Base-by-base conservation (phyloP, 495 filamentous ascomycete genomes). In the Chaetomidium leptoderma region DNA sequence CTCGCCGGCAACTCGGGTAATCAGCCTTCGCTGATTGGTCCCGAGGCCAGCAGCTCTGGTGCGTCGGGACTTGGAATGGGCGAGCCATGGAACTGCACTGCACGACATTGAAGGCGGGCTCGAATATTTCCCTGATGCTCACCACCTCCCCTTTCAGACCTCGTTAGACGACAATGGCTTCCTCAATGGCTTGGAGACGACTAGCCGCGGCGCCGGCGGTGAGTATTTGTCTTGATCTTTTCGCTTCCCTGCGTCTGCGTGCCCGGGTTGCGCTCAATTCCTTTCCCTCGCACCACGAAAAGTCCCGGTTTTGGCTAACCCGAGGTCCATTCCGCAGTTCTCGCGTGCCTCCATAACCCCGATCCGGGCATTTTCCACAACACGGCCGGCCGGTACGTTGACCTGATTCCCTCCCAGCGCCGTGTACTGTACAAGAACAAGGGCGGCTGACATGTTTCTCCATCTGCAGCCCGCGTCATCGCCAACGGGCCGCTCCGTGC, bases 401-500 rank as follows among this genome's bases (percentile, higher is more conserved):
- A 19, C 23, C 29, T 36, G 7, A 42, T 56, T 24, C 32, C 4
- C 24, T 14, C 3, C 37, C 3, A 6, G 2, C n/a, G n/a, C n/a
- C n/a, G n/a, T n/a, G n/a, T n/a, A n/a, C n/a, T n/a, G n/a, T n/a
- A n/a, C n/a, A n/a, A 33, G 13, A 13, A 13, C 6, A 14, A 33
- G 10, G n/a, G 55, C 55, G 29, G 58, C 55, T 56, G n/a, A 58
- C 49, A 39, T 52, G 14, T 23, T 40, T 55, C n/a, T 16, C 52
- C 53, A 17, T 37, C 16, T 51, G 33, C 59, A 73, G 74, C 79
- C 71, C 74, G 87, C 68, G 90, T 98, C 66, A 91, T 92, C 71
- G 83, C 87, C 59, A 89, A 83, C 74, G 81, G 85, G 60, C 89
- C 88, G 47, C 78, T 97, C 64, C 88, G 91, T 66, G 93, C 92